phyloP scores from a whole-genome alignment of 306 rosid species.

The Prunus kanzakura region DNA sequence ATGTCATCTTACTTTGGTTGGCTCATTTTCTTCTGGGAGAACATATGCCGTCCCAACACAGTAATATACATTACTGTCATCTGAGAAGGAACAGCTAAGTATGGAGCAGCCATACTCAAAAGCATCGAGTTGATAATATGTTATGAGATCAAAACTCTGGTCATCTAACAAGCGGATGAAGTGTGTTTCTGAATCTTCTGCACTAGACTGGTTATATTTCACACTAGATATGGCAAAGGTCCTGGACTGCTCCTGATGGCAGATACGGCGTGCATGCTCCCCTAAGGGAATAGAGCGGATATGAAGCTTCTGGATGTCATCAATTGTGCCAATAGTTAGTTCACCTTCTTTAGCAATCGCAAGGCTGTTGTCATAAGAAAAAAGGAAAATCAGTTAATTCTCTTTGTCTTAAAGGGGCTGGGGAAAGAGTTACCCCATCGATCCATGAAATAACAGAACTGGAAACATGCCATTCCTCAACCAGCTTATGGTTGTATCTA shows the following conservation, averaged over 20 bases:
- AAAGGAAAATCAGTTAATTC: background rate
- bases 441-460: background rate
- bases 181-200: conserved; percentile 86
- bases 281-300: conserved; percentile 94
- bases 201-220: conserved; percentile 65
- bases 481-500: background rate
- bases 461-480: background rate
- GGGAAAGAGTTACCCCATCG: background rate
- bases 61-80: conserved; percentile 84
- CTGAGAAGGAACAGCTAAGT: conserved; percentile 98
- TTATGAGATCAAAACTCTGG: conserved; percentile 86
- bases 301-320: conserved; percentile 97
- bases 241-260: conserved; percentile 98
- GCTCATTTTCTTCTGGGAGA: conserved; percentile 94
- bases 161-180: conserved; percentile 91
- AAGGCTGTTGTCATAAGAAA: conserved; percentile 50
- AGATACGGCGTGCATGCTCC: conserved; percentile 90
- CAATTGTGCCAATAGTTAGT: conserved; percentile 97
- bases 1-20: conserved; percentile 63
- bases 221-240: conserved; percentile 85
- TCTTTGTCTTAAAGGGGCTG: background rate
- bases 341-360: conserved; percentile 99
- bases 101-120: conserved; percentile 84
- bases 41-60: conserved; percentile 97
- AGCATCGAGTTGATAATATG: conserved; percentile 81